Base-by-base conservation (phyloP, 805 yeast species). In the Wickerhamomyces alni region DNA sequence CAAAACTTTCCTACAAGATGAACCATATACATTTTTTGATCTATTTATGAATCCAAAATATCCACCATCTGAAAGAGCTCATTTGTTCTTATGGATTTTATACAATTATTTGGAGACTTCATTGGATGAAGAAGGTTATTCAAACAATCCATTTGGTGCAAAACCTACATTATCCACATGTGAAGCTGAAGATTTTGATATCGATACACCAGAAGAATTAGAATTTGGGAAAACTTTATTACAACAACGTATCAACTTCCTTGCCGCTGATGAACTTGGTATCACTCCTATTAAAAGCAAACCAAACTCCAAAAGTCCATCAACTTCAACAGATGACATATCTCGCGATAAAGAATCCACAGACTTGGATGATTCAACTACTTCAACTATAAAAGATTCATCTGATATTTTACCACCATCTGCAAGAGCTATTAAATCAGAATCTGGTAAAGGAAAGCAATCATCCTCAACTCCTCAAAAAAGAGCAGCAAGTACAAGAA, bases 91-190 rank as follows among this genome's bases (percentile, higher is more conserved):
- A 43, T 91, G 97, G 97, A 63, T 91, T 28, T 53, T 87, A 32
- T 89, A 87, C 65, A 74, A 86, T 2, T 86, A 82, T 52, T 64
- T 84, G 46, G 96, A 91, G 55, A 84, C 96, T 0, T 71, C 74
- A 42, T 67, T 85, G 45, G 57, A 71, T 1, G 64, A 69, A 1
- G 78, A 70, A 21, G 75, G 73, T 40, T 51, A 82, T 13, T 58
- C 53, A 1, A 39, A 45, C 6, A 82, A 82, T 48, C 89, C 89
- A n/a, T 82, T 80, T 56, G 69, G 75, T 21, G 56, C 68, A 9
- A 80, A 79, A 8, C 51, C 58, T 5, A 47, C 66, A 22, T 51
- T 42, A 7, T 38, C 50, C 5, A 35, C 41, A 5, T 46, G 57
- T 30, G 45, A 60, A 8, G 46, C 59, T 25, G 54, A 47, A 27